Evolutionary conservation across 2,329 filamentous ascomycete species (phyloP).

Genomic region (Penicillium sp.): DNA sequence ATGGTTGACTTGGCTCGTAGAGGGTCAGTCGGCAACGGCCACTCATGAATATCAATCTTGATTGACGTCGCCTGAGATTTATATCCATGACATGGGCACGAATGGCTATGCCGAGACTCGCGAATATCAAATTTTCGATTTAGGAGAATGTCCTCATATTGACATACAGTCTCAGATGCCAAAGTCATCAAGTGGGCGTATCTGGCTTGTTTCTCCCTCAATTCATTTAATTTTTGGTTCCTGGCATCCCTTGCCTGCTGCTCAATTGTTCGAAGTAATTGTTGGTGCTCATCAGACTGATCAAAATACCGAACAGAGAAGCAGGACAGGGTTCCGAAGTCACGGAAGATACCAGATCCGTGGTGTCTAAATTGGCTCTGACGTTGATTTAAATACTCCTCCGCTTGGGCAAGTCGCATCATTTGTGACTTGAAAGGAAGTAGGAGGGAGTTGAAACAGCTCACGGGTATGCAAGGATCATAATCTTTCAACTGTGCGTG

Average conservation of each 20-base stretch:
- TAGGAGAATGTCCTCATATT: no score
- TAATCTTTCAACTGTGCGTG: constrained; percentile 46
- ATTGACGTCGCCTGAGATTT: constrained; percentile 24
- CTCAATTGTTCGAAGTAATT: constrained; percentile 11
- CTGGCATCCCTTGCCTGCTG: neutral
- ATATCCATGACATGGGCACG: no score
- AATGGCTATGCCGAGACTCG: no score
- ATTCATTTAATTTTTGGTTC: constrained; percentile 25
- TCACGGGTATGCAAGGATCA: constrained; percentile 43
- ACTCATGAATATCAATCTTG: constrained; percentile 53
- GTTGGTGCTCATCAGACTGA: constrained; percentile 43
- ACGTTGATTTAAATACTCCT: constrained; percentile 49
- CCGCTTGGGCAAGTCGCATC: constrained; percentile 33
- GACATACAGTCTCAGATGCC: no score
- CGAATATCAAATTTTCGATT: no score
- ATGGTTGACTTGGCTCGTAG: constrained; percentile 45
- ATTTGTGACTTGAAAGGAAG: constrained; percentile 24
- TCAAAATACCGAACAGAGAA: constrained; percentile 53
- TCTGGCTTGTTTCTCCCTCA: constrained; percentile 12
- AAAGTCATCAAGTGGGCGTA: no score
- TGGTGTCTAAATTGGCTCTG: constrained; percentile 8
- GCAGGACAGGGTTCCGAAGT: constrained; percentile 34
- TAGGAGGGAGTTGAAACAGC: constrained; percentile 20
- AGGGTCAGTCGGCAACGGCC: constrained; percentile 49
- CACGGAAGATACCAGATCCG: constrained; percentile 38